Base-by-base conservation (phyloP, 768 basidiomycete species). In the Amylocystis lapponica region DNA sequence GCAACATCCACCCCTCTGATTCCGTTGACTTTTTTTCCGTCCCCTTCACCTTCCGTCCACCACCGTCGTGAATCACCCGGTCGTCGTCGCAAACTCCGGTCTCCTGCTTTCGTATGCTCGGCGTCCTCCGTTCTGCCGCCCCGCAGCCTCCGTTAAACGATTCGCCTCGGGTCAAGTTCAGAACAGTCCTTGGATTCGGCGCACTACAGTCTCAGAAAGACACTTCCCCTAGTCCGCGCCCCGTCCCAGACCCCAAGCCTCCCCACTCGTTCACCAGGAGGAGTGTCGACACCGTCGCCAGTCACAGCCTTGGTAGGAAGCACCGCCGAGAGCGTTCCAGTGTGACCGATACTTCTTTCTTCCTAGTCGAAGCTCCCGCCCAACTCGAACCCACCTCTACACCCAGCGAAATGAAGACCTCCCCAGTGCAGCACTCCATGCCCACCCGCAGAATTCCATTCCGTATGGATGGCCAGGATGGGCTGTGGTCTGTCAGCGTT, bases 401-500 rank as follows among this genome's bases (percentile, higher is more conserved):
- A 42, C 19, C 43, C 45, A n/a, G 42, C 48, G 42, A 48, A 23
- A 50, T 53, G 56, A 62, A 46, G 50, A 60, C 54, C 41, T 45
- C 52, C 4, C 48, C 49, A 20, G 44, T 47, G 20, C 48, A 55
- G n/a, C 58, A 50, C 33, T 47, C 57, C 36, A 68, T 59, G 45
- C 51, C 58, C 22, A 41, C 54, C 2, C 61, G 61, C 35, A 51
- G 65, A 74, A 52, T 69, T 75, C 57, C 73, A 65, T 44, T 79
- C 26, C 76, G 85, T 36, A 71, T 82, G 49, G 85, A 89, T 61
- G 71, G 71, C 32, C 79, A 86, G 63, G 86, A 88, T 57, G 86
- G 85, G 12, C 86, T 80, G 19, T 93, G 90, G 90, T 80, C 79
- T 56, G 79, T 93, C 59, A 87, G 85, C 61, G 87, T 91, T 50